These are phyloP conservation scores for Nicotiana tomentosiformis DNA, from an alignment of 257 asterid species.

Conservation along the genomic window DNA sequence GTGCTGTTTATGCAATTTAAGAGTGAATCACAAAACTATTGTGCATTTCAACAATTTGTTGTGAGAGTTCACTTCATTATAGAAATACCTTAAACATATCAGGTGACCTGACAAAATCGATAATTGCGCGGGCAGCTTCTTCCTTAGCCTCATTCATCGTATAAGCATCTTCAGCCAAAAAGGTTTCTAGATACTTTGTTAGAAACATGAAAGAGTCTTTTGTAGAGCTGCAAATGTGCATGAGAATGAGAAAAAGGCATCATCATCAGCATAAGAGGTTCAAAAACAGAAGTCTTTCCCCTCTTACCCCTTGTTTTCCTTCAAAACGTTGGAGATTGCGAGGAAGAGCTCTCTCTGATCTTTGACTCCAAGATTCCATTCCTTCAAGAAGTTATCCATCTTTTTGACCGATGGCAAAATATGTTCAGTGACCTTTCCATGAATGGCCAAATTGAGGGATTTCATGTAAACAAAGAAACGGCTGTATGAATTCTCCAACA, in stretches of 20 bases:
- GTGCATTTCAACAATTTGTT: neutral
- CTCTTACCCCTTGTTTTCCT: slow-evolving; percentile 72
- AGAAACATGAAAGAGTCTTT: slow-evolving; percentile 82
- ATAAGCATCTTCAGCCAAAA: slow-evolving; percentile 61
- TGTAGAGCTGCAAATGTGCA: slow-evolving; percentile 47
- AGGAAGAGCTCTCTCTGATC: slow-evolving; percentile 84
- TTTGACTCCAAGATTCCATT: slow-evolving; percentile 79
- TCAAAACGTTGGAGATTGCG: slow-evolving; percentile 53
- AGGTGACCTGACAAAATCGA: slow-evolving; percentile 82
- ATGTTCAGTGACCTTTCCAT: slow-evolving; percentile 73
- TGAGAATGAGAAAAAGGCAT: neutral
- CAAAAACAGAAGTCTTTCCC: neutral
- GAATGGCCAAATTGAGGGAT: slow-evolving; percentile 72
- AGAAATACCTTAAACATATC: slow-evolving; percentile 79
- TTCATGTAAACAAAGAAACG: slow-evolving; percentile 80
- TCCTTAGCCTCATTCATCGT: slow-evolving; percentile 74
- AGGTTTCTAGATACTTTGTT: slow-evolving; percentile 77
- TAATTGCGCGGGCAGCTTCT: slow-evolving; percentile 66
- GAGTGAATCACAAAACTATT: neutral
- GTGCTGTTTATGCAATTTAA: neutral
- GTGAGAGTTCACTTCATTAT: neutral
- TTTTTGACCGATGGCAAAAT: slow-evolving; percentile 70
- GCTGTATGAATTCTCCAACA: slow-evolving; percentile 86
- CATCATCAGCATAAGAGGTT: neutral
- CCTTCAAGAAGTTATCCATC: slow-evolving; percentile 62